Evolutionary conservation across 805 yeast genomes (phyloP).

Genomic region (Ogataea haglerorum): DNA sequence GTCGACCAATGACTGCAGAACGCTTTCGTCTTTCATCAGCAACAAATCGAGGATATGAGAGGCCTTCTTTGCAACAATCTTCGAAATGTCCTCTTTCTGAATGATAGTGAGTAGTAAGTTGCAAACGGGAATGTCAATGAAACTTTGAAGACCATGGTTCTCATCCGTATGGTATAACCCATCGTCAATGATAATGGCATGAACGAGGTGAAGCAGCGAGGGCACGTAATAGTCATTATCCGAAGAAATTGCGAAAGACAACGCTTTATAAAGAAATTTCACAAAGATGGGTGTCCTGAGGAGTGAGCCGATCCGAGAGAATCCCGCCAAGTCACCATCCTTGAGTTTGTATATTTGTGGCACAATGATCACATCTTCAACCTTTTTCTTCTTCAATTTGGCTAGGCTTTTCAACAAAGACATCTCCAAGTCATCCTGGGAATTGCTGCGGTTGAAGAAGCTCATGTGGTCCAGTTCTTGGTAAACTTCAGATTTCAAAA

Average conservation of each 20-base stretch:
- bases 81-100: slow-evolving; percentile 47
- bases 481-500: slow-evolving; percentile 46
- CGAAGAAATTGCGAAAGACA: slow-evolving; percentile 49
- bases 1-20: slow-evolving; percentile 49
- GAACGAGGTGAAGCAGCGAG: slow-evolving; percentile 63
- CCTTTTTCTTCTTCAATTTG: slow-evolving; percentile 33
- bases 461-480: slow-evolving; percentile 57
- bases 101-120: slow-evolving; percentile 51
- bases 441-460: slow-evolving; percentile 42
- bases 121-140: slow-evolving; percentile 53
- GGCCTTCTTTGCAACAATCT: slow-evolving; percentile 50
- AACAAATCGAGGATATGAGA: slow-evolving; percentile 51
- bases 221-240: slow-evolving; percentile 54
- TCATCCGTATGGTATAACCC: slow-evolving; percentile 35
- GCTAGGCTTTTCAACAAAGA: slow-evolving; percentile 44
- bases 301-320: slow-evolving; percentile 45
- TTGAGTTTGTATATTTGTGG: slow-evolving; percentile 41
- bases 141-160: slow-evolving; percentile 30
- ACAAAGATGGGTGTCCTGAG: slow-evolving; percentile 52
- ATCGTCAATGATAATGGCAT: slow-evolving; percentile 49
- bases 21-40: slow-evolving; percentile 44
- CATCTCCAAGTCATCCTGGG: slow-evolving; percentile 50
- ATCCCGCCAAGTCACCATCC: slow-evolving; percentile 23
- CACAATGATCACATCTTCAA: slow-evolving; percentile 43
- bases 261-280: slow-evolving; percentile 53